Percentiles rank a stretch among this genome's conserved stretches.
Conservation (phyloP, 768 basidiomycete genomes). For the Lactifluus pinguis region DNA sequence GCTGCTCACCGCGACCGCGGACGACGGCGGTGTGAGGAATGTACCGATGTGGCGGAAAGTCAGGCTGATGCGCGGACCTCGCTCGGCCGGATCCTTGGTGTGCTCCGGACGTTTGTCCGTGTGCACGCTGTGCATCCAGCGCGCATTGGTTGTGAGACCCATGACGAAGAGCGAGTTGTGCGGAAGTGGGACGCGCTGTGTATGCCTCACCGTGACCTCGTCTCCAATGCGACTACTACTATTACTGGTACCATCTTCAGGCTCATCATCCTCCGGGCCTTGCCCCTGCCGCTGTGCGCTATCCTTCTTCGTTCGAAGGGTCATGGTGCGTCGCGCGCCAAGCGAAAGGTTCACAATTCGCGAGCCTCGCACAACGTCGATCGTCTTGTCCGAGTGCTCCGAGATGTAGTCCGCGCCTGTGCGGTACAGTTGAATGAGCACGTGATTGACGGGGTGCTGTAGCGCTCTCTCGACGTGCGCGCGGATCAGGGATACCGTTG, state of each 20-base stretch:
- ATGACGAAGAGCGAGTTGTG: slow-evolving; percentile 81
- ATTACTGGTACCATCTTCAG: neutral
- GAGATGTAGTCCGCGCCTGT: slow-evolving; percentile 76
- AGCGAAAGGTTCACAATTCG: slow-evolving; percentile 75
- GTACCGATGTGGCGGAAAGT: slow-evolving; percentile 77
- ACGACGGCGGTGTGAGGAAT: slow-evolving; percentile 39
- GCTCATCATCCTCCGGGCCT: neutral
- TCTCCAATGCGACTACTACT: neutral
- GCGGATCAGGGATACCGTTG: slow-evolving; percentile 58
- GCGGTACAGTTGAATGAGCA: slow-evolving; percentile 75
- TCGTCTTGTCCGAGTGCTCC: slow-evolving; percentile 81
- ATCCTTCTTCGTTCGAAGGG: slow-evolving; percentile 57
- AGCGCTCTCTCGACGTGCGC: slow-evolving; percentile 49
- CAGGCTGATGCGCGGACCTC: slow-evolving; percentile 67
- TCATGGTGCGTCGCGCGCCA: slow-evolving; percentile 72
- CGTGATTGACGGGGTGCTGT: slow-evolving; percentile 69
- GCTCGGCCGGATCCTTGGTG: slow-evolving; percentile 49
- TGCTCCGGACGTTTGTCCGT: slow-evolving; percentile 58
- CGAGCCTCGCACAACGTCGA: slow-evolving; percentile 67
- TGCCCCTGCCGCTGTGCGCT: neutral
- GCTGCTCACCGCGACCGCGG: neutral
- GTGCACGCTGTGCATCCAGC: slow-evolving; percentile 71
- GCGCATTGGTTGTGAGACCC: slow-evolving; percentile 61
- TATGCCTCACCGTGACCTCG: slow-evolving; percentile 7
- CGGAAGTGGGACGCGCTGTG: slow-evolving; percentile 62